A percentile compares a stretch with the other conserved stretches of the same genome.
Evolutionary conservation across 331 rosid genomes (phyloP).

Genomic region (Rosa hybrid): DNA sequence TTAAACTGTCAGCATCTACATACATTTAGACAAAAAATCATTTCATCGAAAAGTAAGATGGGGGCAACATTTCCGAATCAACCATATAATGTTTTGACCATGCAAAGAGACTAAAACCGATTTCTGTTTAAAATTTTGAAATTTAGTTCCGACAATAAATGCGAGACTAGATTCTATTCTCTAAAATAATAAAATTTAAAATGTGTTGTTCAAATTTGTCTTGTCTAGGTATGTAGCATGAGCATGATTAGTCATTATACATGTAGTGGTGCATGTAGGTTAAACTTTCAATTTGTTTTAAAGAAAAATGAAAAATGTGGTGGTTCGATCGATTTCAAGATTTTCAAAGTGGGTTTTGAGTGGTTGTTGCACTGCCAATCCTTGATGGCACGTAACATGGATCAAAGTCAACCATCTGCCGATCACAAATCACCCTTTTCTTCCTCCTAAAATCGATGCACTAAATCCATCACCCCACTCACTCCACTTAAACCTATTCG

Average conservation of each 20-base stretch:
- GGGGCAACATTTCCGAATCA: too few species aligned
- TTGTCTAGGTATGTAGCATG: background rate
- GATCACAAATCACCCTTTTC: background rate
- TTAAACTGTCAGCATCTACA: background rate
- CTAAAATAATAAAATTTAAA: background rate
- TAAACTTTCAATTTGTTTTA: background rate
- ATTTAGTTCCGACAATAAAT: too few species aligned
- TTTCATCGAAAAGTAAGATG: too few species aligned
- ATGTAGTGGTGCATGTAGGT: background rate
- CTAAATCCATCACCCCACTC: background rate
- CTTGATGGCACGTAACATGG: constrained; percentile 64
- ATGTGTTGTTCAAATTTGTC: background rate
- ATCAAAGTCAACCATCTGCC: constrained; percentile 45
- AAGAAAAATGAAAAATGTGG: background rate
- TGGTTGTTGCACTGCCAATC: constrained; percentile 46
- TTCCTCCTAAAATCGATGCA: background rate
- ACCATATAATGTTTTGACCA: too few species aligned
- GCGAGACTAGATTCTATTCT: background rate
- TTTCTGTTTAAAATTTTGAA: too few species aligned
- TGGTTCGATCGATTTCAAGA: background rate
- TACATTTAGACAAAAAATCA: too few species aligned
- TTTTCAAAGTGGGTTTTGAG: constrained; percentile 2
- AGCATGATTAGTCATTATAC: background rate
- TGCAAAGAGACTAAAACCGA: too few species aligned
- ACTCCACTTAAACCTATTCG: background rate